phyloP scores from a whole-genome alignment of 768 basidiomycete genomes.

The Hortiboletus flavorubellus region DNA sequence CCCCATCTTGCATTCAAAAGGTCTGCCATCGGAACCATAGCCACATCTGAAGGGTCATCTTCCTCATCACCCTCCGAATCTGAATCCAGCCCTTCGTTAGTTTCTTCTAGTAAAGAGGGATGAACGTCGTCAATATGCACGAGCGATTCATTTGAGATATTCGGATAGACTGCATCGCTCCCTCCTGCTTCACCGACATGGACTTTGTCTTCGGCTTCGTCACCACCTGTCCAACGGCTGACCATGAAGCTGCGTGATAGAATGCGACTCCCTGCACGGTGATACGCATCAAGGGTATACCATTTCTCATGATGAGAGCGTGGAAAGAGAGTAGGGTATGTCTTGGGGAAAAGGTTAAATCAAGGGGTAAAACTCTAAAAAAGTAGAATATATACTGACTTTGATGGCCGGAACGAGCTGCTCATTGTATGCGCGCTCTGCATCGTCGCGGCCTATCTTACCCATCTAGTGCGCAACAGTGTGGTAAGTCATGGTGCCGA shows the following conservation, averaged over 20 bases:
- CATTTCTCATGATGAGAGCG: slow-evolving; percentile 38
- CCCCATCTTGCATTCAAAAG: slow-evolving; percentile 89
- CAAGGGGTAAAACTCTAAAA: neutral
- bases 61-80: slow-evolving; percentile 45
- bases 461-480: slow-evolving; percentile 39
- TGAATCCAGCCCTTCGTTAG: slow-evolving; percentile 35
- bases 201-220: slow-evolving; percentile 12
- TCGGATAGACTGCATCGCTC: slow-evolving; percentile 21
- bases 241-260: slow-evolving; percentile 91
- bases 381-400: slow-evolving; percentile 38
- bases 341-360: slow-evolving; percentile 37
- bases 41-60: slow-evolving; percentile 60
- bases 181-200: slow-evolving; percentile 22
- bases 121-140: slow-evolving; percentile 31
- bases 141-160: slow-evolving; percentile 17
- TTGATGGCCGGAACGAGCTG: slow-evolving; percentile 69
- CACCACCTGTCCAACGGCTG: slow-evolving; percentile 50
- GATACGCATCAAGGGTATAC: slow-evolving; percentile 75
- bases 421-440: slow-evolving; percentile 65
- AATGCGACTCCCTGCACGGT: slow-evolving; percentile 88
- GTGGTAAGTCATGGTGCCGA: neutral
- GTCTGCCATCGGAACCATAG: slow-evolving; percentile 97
- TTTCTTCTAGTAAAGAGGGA: slow-evolving; percentile 3
- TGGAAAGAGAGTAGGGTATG: slow-evolving; percentile 70
- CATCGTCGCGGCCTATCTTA: slow-evolving; percentile 83